phyloP scores from a whole-genome alignment of 108 stramenopile species.

The Cylindrotheca closterium region DNA sequence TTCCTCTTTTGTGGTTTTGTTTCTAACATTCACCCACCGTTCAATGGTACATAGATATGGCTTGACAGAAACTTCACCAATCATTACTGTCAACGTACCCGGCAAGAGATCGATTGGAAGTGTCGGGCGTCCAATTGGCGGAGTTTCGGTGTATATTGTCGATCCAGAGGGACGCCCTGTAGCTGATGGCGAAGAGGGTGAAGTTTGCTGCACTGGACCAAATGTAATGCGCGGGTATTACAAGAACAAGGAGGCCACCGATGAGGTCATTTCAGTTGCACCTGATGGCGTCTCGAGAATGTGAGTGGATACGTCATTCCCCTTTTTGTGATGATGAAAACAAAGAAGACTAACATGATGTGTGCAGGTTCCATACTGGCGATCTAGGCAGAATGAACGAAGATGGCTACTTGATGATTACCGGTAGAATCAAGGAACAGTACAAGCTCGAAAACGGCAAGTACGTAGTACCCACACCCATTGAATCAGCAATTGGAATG shows the following conservation, averaged over 20 bases:
- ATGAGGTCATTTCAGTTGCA: conserved; percentile 84
- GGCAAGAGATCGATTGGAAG: conserved; percentile 61
- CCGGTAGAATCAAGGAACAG: conserved; percentile 89
- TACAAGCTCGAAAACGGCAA: conserved; percentile 99
- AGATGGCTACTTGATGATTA: conserved; percentile 73
- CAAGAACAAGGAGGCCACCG: conserved; percentile 88
- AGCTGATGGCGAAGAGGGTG: conserved; percentile 82
- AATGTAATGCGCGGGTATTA: conserved; percentile 95
- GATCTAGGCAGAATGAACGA: conserved; percentile 74
- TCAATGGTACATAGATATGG: conserved; percentile 70
- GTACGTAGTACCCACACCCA: conserved; percentile 89
- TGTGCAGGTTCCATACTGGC: conserved; percentile 82
- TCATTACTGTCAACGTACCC: conserved; percentile 80
- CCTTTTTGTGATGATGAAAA: not conserved
- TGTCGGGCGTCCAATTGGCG: conserved; percentile 77
- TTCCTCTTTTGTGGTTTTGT: too few species aligned
- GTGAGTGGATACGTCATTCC: conserved; percentile 40
- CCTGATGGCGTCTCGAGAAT: conserved; percentile 82
- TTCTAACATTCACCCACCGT: too few species aligned
- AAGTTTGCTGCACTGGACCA: conserved; percentile 87
- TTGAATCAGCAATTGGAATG: conserved; percentile 89
- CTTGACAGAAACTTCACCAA: conserved; percentile 89
- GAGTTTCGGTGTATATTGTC: conserved; percentile 70
- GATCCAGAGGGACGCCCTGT: conserved; percentile 63
- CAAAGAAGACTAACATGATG: not conserved